phyloP scores from a whole-genome alignment of 257 asterid species.

The Cynanchum wilfordii region DNA sequence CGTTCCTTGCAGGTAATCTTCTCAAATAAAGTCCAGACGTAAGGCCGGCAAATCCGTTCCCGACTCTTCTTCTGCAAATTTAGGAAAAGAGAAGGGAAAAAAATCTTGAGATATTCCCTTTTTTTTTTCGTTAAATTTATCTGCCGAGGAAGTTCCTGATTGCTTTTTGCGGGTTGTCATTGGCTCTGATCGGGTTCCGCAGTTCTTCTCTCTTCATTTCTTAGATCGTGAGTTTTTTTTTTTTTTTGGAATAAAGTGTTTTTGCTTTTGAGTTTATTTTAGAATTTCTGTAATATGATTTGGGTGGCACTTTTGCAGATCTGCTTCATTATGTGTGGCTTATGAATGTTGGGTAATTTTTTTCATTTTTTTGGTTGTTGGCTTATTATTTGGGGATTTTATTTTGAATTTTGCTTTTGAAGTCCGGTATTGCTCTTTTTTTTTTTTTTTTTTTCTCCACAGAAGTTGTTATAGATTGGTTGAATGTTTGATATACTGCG shows the following conservation, averaged over 20 bases:
- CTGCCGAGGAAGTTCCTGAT: neutral
- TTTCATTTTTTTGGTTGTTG: too few relatives aligned
- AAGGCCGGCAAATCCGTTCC: neutral
- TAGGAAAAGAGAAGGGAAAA: neutral
- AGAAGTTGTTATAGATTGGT: neutral
- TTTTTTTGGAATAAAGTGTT: neutral
- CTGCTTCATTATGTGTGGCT: slow-evolving; percentile 7
- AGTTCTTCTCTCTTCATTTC: neutral
- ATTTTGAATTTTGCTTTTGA: neutral
- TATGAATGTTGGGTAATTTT: neutral
- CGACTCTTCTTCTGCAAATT: neutral
- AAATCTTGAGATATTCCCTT: too few relatives aligned
- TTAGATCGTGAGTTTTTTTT: slow-evolving; percentile 19
- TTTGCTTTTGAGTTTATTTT: neutral
- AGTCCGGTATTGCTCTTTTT: neutral
- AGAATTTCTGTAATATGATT: neutral
- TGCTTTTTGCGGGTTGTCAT: neutral
- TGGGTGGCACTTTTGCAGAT: slow-evolving; percentile 14
- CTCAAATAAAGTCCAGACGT: neutral
- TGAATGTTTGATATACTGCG: too few relatives aligned
- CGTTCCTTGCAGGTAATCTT: neutral
- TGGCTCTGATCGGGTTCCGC: slow-evolving; percentile 14
- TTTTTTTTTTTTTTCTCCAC: neutral
- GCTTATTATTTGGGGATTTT: neutral
- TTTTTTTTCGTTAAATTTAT: neutral